A percentile compares a stretch with the other conserved stretches of the same genome.
Evolutionary conservation across 441 rosid genomes (phyloP).

Genomic region (Pelargonium exstipulatum): DNA sequence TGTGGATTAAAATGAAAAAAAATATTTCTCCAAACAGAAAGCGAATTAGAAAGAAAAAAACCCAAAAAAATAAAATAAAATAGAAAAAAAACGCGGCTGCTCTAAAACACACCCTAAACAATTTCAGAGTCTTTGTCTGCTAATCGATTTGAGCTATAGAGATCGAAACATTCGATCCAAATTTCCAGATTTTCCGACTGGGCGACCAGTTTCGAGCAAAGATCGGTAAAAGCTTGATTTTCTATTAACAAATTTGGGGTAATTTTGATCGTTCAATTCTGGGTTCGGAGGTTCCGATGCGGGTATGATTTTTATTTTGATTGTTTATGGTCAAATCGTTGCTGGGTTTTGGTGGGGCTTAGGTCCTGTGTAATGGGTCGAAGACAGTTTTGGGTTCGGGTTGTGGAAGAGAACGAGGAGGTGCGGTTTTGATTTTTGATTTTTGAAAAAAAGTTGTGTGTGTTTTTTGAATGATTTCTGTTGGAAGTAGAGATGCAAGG

Average conservation of each 20-base stretch:
- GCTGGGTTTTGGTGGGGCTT: constrained; percentile 10
- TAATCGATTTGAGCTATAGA: constrained; percentile 6
- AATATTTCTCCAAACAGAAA: neutral
- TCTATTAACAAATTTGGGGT: neutral
- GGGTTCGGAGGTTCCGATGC: neutral
- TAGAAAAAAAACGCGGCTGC: neutral
- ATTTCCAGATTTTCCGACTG: neutral
- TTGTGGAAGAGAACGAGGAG: neutral
- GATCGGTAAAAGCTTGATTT: neutral
- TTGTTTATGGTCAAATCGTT: neutral
- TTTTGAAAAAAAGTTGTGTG: neutral
- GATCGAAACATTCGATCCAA: constrained; percentile 4
- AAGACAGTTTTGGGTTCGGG: neutral
- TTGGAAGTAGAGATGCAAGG: neutral
- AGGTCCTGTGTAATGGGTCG: neutral
- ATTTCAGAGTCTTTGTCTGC: neutral
- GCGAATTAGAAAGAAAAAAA: neutral
- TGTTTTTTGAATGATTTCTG: constrained; percentile 4
- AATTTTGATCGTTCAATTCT: neutral
- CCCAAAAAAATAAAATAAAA: neutral
- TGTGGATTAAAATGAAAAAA: neutral
- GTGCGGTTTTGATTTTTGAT: neutral
- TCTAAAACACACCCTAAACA: neutral
- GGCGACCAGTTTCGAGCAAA: neutral
- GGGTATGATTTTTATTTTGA: neutral